These are phyloP conservation scores for Hypoxylon sp. DNA, from an alignment of 2,329 filamentous ascomycete species.

Conservation along the genomic window DNA sequence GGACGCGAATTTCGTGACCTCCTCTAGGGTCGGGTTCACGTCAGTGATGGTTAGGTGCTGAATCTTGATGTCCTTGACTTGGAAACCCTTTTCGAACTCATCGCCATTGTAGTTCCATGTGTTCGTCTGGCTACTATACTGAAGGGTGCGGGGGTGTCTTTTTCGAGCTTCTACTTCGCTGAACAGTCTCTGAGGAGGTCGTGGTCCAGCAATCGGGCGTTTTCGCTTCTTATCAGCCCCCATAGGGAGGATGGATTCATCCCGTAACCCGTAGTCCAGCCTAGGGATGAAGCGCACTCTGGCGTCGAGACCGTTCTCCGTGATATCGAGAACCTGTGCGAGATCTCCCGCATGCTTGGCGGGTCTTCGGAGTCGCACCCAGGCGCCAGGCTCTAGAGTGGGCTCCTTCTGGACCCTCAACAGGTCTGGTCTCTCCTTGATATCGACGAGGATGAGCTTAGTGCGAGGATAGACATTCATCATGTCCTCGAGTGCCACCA, in stretches of 20 bases:
- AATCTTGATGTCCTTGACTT: slow-evolving; percentile 94
- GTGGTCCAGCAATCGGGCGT: slow-evolving; percentile 74
- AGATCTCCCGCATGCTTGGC: slow-evolving; percentile 90
- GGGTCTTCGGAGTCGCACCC: slow-evolving; percentile 87
- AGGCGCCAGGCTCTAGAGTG: slow-evolving; percentile 86
- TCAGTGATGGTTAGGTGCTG: slow-evolving; percentile 88
- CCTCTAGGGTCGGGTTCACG: slow-evolving; percentile 93
- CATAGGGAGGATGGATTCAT: slow-evolving; percentile 70
- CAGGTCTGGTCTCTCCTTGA: slow-evolving; percentile 98
- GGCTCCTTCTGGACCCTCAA: slow-evolving; percentile 90
- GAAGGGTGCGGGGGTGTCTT: slow-evolving; percentile 76
- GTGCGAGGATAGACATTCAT: slow-evolving; percentile 90
- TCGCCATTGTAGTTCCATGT: slow-evolving; percentile 89
- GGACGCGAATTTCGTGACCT: slow-evolving; percentile 93
- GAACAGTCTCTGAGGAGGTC: slow-evolving; percentile 91
- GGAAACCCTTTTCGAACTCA: slow-evolving; percentile 92
- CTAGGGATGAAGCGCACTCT: slow-evolving; percentile 90
- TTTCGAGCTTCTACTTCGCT: slow-evolving; percentile 94
- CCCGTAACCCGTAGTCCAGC: slow-evolving; percentile 90
- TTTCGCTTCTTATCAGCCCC: slow-evolving; percentile 82
- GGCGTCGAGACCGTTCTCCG: slow-evolving; percentile 91
- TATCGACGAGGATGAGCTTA: slow-evolving; percentile 89
- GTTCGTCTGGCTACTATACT: slow-evolving; percentile 81
- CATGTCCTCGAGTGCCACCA: slow-evolving; percentile 85
- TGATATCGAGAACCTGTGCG: slow-evolving; percentile 92